phyloP scores from a whole-genome alignment of 2,329 filamentous ascomycete genomes.

The Fusarium incarnatum region DNA sequence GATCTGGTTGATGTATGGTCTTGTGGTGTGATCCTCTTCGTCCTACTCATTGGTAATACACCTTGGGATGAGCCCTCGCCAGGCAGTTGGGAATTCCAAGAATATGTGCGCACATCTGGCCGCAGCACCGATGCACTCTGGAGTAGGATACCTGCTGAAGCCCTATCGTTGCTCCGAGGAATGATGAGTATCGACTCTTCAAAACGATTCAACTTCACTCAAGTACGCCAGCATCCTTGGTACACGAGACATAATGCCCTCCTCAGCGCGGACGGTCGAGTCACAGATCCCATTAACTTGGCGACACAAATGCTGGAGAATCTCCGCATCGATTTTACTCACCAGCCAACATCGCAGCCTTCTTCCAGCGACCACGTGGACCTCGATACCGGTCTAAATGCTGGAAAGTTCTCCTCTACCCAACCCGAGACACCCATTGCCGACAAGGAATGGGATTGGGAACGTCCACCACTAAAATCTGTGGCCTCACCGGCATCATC shows the following conservation, averaged over 20 bases:
- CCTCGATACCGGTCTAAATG: conserved; percentile 66
- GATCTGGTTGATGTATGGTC: conserved; percentile 96
- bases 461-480: conserved; percentile 73
- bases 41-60: conserved; percentile 93
- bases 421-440: conserved; percentile 83
- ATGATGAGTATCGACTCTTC: conserved; percentile 87
- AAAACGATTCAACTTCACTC: conserved; percentile 84
- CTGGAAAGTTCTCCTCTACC: conserved; percentile 75
- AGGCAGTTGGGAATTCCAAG: conserved; percentile 89
- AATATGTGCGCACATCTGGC: conserved; percentile 85
- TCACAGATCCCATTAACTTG: conserved; percentile 82
- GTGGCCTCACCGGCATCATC: conserved; percentile 56
- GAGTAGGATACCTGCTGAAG: conserved; percentile 78
- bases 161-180: conserved; percentile 85
- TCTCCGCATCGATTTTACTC: conserved; percentile 87
- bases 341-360: conserved; percentile 67
- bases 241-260: conserved; percentile 86
- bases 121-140: conserved; percentile 87
- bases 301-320: conserved; percentile 96
- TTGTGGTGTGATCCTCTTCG: conserved; percentile 97
- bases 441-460: conserved; percentile 88
- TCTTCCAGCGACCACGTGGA: conserved; percentile 72
- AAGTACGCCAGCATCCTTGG: conserved; percentile 93
- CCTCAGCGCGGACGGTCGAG: conserved; percentile 77
- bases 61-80: conserved; percentile 95